phyloP scores from a whole-genome alignment of 192 early-diverging fungal species.

The Pilaira anomala region DNA sequence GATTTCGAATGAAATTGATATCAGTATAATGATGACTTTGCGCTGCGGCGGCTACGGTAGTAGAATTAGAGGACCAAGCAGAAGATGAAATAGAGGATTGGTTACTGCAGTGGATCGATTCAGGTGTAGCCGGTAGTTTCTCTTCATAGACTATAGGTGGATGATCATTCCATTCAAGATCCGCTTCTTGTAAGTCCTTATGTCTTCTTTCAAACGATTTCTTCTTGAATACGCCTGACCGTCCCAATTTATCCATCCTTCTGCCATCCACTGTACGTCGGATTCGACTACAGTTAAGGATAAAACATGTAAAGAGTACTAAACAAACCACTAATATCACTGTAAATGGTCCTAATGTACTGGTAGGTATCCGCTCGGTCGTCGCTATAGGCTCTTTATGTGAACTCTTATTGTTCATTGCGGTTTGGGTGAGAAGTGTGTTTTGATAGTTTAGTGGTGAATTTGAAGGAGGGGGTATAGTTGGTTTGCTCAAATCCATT shows the following conservation, averaged over 20 bases:
- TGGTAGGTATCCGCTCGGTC: conserved; percentile 3
- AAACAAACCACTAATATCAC: conserved; percentile 1
- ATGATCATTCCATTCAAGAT: conserved; percentile 4
- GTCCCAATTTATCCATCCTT: conserved; percentile 6
- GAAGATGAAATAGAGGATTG: conserved; percentile 1
- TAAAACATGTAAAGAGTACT: conserved; percentile 10
- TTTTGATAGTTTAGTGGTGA: too few species aligned
- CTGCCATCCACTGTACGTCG: not conserved
- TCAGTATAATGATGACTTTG: conserved; percentile 8
- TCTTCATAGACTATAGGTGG: conserved; percentile 2
- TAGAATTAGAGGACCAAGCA: conserved; percentile 1
- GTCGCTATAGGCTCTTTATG: not conserved
- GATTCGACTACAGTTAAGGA: conserved; percentile 12
- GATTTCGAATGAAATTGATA: conserved; percentile 1
- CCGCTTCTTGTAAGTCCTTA: conserved; percentile 10
- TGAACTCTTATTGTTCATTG: too few species aligned
- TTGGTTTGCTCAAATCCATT: too few species aligned
- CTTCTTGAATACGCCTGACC: conserved; percentile 2
- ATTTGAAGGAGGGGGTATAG: too few species aligned
- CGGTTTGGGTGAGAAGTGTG: too few species aligned
- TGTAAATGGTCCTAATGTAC: conserved; percentile 1
- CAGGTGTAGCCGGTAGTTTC: not conserved
- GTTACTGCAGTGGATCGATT: conserved; percentile 1
- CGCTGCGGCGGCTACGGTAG: not conserved
- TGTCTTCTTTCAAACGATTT: conserved; percentile 8